phyloP scores from a whole-genome alignment of 2,329 filamentous ascomycete species.

The Colletotrichum lindemuthianum region DNA sequence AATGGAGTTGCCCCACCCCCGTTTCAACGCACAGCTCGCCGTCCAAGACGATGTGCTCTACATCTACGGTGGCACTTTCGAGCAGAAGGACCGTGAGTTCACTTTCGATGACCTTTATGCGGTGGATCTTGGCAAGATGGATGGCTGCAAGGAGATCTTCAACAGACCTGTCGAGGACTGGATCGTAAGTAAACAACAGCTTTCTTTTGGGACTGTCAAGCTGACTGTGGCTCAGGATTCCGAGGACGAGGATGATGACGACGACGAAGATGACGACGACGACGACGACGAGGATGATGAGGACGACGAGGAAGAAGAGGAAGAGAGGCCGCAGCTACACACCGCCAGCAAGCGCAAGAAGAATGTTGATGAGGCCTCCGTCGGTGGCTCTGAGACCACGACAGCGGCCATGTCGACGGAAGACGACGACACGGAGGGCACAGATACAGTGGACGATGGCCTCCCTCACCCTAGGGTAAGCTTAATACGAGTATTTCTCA shows the following conservation, averaged over 20 bases:
- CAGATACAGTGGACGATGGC: constrained; percentile 73
- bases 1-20: constrained; percentile 86
- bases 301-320: constrained; percentile 60
- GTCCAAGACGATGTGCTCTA: constrained; percentile 94
- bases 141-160: constrained; percentile 93
- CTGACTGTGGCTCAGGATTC: constrained; percentile 58
- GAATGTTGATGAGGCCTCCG: constrained; percentile 55
- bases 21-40: constrained; percentile 91
- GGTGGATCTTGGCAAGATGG: constrained; percentile 92
- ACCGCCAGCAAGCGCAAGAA: constrained; percentile 68
- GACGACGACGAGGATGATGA: constrained; percentile 63
- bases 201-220: constrained; percentile 41
- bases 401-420: constrained; percentile 44
- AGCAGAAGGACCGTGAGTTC: constrained; percentile 93
- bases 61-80: constrained; percentile 94
- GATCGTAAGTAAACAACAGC: constrained; percentile 64
- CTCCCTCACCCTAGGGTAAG: constrained; percentile 75
- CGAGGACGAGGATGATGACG: constrained; percentile 68
- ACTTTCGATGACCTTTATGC: constrained; percentile 96
- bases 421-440: constrained; percentile 59
- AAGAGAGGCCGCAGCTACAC: constrained; percentile 52
- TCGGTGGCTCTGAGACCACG: constrained; percentile 40
- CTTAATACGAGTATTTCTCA: constrained; percentile 2
- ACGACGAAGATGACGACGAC: constrained; percentile 65
- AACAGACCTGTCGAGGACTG: constrained; percentile 85